Base-by-base conservation (phyloP, 106 monocot species). In the Dendrobium huoshanense region DNA sequence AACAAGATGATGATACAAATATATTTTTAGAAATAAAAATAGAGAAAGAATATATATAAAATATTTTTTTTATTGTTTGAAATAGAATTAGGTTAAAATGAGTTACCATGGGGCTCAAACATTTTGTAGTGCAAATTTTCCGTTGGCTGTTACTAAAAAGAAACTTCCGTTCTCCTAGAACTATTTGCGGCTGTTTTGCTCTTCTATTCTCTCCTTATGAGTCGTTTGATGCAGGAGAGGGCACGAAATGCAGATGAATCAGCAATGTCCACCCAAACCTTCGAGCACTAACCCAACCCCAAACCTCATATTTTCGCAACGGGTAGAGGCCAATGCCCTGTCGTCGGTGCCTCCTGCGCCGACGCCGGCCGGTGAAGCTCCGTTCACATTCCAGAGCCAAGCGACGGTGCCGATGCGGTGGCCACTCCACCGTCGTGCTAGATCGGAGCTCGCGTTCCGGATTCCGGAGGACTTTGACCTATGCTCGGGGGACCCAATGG, bases 401-500 rank as follows among this genome's bases (percentile, higher is more conserved):
- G 29, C 9, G 40, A 16, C 16, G 27, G 15, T 72, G 10, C 81
- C 82, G 16, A 82, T 84, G 15, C 77, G 81, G 5, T 49, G 79
- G 15, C 59, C 86, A 24, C 82, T 80, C 70, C 90, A 90, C 80
- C 85, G 90, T 17, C 79, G 90, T 25, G 85, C 77, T 48, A 85
- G 79, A 41, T 90, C 90, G 40, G 87, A 90, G 61, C 67, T 85
- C 42, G 81, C 81, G 31, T 87, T 85, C 79, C 85, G 85, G 61
- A 83, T 85, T 79, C 79, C 85, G 25, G 85, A 89, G 51, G 85
- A 87, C 47, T 75, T 87, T 49, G 80, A 77, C 40, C 56, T 77
- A 20, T 79, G 72, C 42, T 55, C 76, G 20, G 55, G 75, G 25
- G 84, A 86, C 42, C 76, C 80, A 41, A 31, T 40, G 27, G 48